These are phyloP conservation scores for Trichomonascus vanleenenianus DNA, from an alignment of 805 yeast genomes.

Conservation along the genomic window DNA sequence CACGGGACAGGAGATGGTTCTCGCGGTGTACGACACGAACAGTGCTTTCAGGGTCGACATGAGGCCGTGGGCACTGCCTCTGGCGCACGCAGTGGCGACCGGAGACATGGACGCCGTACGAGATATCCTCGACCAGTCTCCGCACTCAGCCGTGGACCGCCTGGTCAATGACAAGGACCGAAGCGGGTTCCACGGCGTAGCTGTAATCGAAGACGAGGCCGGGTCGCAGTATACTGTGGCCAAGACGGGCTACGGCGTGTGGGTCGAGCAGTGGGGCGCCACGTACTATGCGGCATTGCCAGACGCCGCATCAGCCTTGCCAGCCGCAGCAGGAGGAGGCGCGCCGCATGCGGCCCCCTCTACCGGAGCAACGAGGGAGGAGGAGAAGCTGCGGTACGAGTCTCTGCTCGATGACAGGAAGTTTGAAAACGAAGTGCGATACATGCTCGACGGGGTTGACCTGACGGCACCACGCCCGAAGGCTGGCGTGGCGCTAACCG, in stretches of 20 bases:
- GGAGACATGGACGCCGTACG: slow-evolving; percentile 4
- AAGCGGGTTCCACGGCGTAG: slow-evolving; percentile 5
- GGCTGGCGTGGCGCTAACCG: slow-evolving; percentile 12
- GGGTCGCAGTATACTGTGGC: slow-evolving; percentile 2
- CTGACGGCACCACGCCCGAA: not conserved
- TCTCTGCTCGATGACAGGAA: slow-evolving; percentile 1
- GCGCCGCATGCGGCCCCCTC: slow-evolving; percentile 6
- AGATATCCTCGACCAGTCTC: not conserved
- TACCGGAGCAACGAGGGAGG: not conserved
- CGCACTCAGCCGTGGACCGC: slow-evolving; percentile 23
- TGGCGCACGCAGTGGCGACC: slow-evolving; percentile 5
- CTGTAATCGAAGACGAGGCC: slow-evolving; percentile 1
- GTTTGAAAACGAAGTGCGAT: slow-evolving; percentile 5
- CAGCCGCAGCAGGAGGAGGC: not conserved
- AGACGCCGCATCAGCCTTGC: not conserved
- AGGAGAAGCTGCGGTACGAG: slow-evolving; percentile 3
- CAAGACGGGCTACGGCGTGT: slow-evolving; percentile 4
- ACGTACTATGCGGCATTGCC: not conserved
- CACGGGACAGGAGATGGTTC: not conserved
- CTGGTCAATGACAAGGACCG: slow-evolving; percentile 17
- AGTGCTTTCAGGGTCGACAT: slow-evolving; percentile 5
- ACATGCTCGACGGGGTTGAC: slow-evolving; percentile 2
- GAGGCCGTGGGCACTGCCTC: slow-evolving; percentile 9
- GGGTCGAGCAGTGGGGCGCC: slow-evolving; percentile 6
- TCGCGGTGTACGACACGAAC: not conserved